Evolutionary conservation across 345 rosid species (phyloP), one percentile per base, ranked within the genome.

Genomic region (Citrus inodora): DNA sequence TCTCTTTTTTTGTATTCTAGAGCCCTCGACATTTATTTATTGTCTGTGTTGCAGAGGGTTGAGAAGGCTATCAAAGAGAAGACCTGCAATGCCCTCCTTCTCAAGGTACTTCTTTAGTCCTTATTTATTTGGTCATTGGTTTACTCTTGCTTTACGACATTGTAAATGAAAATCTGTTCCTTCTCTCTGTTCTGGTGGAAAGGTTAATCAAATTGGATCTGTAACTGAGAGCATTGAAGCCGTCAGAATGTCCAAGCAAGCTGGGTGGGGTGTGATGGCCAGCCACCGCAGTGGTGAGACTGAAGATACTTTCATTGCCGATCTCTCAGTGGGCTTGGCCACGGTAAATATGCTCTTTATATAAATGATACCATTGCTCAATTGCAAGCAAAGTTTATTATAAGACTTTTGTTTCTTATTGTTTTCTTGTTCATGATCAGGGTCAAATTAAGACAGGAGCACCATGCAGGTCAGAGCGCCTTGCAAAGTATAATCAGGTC

Each of bases 221-320:
- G 98, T 94, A 11, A 96, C 99, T 5, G 99, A 96, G 87, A 96
- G 99, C 76, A 94, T 96, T 27, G 98, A 96, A 87, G 99, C 99
- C 46, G 98, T 96, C 30, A 96, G 70, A 87, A 94, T 96, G 99
- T 92, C 99, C 6, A 96, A 96, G 86, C 84, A n/a, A 67, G 99
- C 99, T 79, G 98, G 99, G 0, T 94, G 99, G 99, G 98, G 97
- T 73, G 97, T 96, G 76, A 92, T 96, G 99, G 89, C 99, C 35
- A 96, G 99, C 86, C 99, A 96, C 86, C 82, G 97, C 78, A 96
- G 98, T 89, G 98, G 98, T 79, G 99, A 94, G 76, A 96, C 99
- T 3, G 98, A 96, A 83, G 99, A 96, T 84, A 94, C 99, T 21
- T 94, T 94, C 86, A 96, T 96, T 76, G 98, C 98, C 10, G 98